Conservation (phyloP, 1,284 basidiomycete genomes). For the Malassezia arunalokei region DNA sequence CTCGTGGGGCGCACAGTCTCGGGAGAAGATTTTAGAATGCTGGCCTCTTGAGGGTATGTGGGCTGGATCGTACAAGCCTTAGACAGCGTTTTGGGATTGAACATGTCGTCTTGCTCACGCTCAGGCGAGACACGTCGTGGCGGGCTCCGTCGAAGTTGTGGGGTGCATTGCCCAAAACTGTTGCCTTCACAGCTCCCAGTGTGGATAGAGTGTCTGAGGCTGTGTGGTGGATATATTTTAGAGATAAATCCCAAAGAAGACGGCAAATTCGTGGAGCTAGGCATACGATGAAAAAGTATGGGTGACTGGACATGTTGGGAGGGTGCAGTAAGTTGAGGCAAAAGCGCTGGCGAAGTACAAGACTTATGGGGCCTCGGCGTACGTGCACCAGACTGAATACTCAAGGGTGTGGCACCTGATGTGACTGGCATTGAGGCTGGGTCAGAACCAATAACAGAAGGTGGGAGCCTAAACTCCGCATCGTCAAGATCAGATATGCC, state of each 20-base stretch:
- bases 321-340: neutral
- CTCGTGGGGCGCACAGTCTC: too few relatives aligned
- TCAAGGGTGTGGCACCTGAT: neutral
- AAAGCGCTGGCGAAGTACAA: neutral
- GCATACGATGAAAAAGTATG: constrained; percentile 11
- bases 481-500: constrained; percentile 5
- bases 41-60: too few relatives aligned
- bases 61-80: too few relatives aligned
- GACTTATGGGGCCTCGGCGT: neutral
- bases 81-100: too few relatives aligned
- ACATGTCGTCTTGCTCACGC: too few relatives aligned
- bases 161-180: too few relatives aligned
- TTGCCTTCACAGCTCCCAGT: too few relatives aligned
- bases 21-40: too few relatives aligned
- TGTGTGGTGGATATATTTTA: too few relatives aligned
- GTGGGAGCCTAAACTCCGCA: constrained; percentile 8
- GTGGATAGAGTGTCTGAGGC: too few relatives aligned
- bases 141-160: too few relatives aligned
- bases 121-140: too few relatives aligned
- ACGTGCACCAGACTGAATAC: neutral
- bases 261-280: constrained; percentile 13
- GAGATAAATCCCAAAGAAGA: neutral
- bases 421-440: neutral
- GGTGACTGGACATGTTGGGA: neutral
- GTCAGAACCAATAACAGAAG: neutral